Conservation (phyloP, 2,329 filamentous ascomycete species). For the Penicillium sp. region DNA sequence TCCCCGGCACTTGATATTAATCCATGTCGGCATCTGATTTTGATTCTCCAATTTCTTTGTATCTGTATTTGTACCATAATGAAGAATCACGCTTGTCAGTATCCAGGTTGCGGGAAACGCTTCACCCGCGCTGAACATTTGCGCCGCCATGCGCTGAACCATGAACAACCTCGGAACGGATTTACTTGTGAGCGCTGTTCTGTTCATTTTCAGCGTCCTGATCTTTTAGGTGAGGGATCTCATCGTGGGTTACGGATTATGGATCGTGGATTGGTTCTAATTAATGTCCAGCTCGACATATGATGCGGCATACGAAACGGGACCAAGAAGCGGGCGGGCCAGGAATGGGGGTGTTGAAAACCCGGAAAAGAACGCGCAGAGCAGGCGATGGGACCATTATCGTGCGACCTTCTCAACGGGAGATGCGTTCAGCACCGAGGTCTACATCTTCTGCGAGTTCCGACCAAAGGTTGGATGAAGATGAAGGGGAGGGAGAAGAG, state of each 20-base stretch:
- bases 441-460: conserved; percentile 11
- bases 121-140: conserved; percentile 58
- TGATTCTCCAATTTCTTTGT: not conserved
- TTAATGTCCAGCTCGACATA: conserved; percentile 51
- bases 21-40: not conserved
- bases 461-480: conserved; percentile 8
- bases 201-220: conserved; percentile 58
- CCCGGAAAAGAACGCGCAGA: conserved; percentile 49
- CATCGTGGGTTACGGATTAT: too few species aligned
- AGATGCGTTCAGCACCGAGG: conserved; percentile 11
- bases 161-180: conserved; percentile 47
- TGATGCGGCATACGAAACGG: conserved; percentile 50
- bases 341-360: conserved; percentile 47
- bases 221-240: conserved; percentile 50
- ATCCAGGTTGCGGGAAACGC: conserved; percentile 23
- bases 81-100: conserved; percentile 15
- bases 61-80: not conserved
- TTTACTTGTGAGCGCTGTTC: conserved; percentile 55
- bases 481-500: conserved; percentile 2
- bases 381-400: conserved; percentile 48
- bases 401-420: conserved; percentile 33
- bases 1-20: conserved; percentile 3
- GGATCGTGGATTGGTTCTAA: conserved; percentile 5
- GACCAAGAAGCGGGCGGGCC: conserved; percentile 50
- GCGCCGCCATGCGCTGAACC: conserved; percentile 56